These are phyloP conservation scores for Candida ipomoeae DNA, from an alignment of 805 yeast genomes.

Conservation along the genomic window DNA sequence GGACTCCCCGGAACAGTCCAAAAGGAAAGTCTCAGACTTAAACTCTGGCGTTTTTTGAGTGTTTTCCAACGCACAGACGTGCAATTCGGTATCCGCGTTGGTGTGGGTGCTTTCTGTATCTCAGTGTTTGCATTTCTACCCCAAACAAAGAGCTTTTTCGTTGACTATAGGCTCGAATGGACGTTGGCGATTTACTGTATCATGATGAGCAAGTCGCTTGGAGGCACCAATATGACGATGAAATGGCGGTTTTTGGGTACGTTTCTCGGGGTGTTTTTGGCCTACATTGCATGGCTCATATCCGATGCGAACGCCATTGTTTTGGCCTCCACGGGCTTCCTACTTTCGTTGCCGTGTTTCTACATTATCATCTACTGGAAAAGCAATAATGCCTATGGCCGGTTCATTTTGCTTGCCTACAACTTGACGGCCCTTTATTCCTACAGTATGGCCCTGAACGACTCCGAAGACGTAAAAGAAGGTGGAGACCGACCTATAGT, in stretches of 20 bases:
- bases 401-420: constrained; percentile 70
- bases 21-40: constrained; percentile 7
- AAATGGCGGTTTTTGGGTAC: constrained; percentile 76
- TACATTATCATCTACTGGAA: constrained; percentile 67
- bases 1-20: background rate
- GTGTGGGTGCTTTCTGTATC: constrained; percentile 65
- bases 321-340: constrained; percentile 47
- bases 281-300: constrained; percentile 55
- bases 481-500: constrained; percentile 69
- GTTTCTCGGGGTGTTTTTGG: constrained; percentile 61
- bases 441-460: constrained; percentile 59
- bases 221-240: constrained; percentile 78
- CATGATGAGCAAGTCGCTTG: constrained; percentile 79
- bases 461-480: constrained; percentile 56
- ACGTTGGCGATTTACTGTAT: constrained; percentile 75
- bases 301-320: constrained; percentile 53
- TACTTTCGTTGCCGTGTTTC: constrained; percentile 45
- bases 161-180: constrained; percentile 79
- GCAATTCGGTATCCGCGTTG: constrained; percentile 76
- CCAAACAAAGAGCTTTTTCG: constrained; percentile 49
- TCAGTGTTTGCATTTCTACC: constrained; percentile 66
- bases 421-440: constrained; percentile 76
- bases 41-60: constrained; percentile 48
- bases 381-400: constrained; percentile 56
- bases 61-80: constrained; percentile 60